phyloP scores from a whole-genome alignment of 2,329 filamentous ascomycete species.

The Neonectria coccinea region DNA sequence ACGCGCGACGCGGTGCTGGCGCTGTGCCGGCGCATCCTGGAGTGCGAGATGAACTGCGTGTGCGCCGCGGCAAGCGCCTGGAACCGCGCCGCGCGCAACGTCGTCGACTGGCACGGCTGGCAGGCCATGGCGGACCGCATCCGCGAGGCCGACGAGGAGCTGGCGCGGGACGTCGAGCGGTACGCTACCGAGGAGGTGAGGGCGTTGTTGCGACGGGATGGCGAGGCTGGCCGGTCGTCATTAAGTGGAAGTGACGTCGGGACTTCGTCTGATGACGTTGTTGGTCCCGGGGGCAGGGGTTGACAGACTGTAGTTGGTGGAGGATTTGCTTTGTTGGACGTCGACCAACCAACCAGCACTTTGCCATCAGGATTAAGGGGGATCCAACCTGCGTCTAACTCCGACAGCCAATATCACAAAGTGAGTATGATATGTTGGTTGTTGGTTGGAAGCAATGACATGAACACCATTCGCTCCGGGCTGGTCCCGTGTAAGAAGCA shows the following conservation, averaged over 20 bases:
- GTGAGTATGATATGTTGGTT: too few species aligned
- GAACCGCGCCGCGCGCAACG: slow-evolving; percentile 52
- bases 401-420: neutral
- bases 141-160: slow-evolving; percentile 43
- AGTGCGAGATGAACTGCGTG: slow-evolving; percentile 56
- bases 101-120: slow-evolving; percentile 51
- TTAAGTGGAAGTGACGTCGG: neutral
- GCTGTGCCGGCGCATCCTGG: slow-evolving; percentile 50
- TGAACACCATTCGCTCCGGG: neutral
- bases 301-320: neutral
- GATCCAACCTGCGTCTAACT: neutral
- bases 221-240: slow-evolving; percentile 10
- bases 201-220: slow-evolving; percentile 34
- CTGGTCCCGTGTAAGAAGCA: neutral
- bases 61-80: slow-evolving; percentile 53
- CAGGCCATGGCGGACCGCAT: slow-evolving; percentile 44
- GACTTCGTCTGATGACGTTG: slow-evolving; percentile 3
- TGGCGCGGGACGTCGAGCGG: slow-evolving; percentile 40
- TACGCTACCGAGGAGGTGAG: slow-evolving; percentile 34
- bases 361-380: slow-evolving; percentile 1
- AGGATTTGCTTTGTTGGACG: neutral
- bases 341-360: neutral
- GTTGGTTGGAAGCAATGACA: neutral
- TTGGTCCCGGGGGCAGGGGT: slow-evolving; percentile 4
- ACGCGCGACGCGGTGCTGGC: slow-evolving; percentile 41